Evolutionary conservation across 495 filamentous ascomycete genomes (phyloP).

Genomic region (Aspergillus bridgeri): DNA sequence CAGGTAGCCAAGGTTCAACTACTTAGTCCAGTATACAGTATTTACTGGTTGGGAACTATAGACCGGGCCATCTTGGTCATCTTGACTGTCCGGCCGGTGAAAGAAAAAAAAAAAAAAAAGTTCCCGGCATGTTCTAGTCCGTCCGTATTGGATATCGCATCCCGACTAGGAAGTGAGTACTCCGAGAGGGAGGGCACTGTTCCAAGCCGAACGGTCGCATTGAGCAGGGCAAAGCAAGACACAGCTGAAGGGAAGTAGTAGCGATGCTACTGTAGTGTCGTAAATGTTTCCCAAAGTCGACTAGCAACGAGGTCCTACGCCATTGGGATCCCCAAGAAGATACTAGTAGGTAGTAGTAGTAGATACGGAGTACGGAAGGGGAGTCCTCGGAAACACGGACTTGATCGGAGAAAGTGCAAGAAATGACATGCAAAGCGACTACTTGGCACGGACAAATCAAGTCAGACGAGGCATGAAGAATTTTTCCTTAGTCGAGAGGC

Average conservation of each 20-base stretch:
- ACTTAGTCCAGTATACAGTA: background rate
- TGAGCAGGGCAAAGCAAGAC: background rate
- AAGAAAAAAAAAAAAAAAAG: too few relatives aligned
- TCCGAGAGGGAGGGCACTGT: background rate
- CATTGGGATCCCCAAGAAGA: background rate
- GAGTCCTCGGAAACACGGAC: background rate
- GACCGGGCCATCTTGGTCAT: too few relatives aligned
- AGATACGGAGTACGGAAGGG: background rate
- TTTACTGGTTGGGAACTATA: too few relatives aligned
- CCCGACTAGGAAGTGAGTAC: background rate
- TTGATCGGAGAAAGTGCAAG: background rate
- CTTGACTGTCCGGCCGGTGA: background rate
- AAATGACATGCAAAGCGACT: too few relatives aligned
- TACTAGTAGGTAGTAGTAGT: too few relatives aligned
- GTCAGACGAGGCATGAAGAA: background rate
- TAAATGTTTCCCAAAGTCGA: background rate
- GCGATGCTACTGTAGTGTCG: background rate
- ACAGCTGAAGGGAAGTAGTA: background rate
- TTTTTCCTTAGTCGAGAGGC: background rate
- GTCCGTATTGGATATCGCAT: background rate
- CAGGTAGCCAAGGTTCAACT: too few relatives aligned
- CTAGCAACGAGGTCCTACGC: background rate
- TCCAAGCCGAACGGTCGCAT: background rate
- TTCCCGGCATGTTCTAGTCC: background rate
- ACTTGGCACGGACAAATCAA: background rate